Percentiles rank a stretch among this genome's conserved stretches.
Conservation (phyloP, 768 basidiomycete species). For the Phylloporus sp. region DNA sequence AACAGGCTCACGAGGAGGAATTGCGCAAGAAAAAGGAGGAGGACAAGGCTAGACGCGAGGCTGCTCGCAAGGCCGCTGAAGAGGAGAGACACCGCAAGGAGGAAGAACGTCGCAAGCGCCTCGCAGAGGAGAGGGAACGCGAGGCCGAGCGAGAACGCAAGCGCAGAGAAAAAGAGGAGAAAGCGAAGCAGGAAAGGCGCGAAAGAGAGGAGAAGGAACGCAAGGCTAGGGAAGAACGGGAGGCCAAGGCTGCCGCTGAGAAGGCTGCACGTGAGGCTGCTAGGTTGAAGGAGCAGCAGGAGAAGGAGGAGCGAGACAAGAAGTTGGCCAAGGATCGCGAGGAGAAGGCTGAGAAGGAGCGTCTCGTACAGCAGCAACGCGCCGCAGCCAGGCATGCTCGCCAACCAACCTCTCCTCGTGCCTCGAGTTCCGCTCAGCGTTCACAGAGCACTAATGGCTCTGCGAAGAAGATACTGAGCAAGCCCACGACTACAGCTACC, state of each 20-base stretch:
- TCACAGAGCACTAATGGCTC: slow-evolving; percentile 43
- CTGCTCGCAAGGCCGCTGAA: slow-evolving; percentile 66
- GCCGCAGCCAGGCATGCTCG: slow-evolving; percentile 44
- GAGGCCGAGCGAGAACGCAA: slow-evolving; percentile 72
- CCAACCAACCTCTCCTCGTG: slow-evolving; percentile 47
- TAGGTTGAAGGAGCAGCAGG: slow-evolving; percentile 44
- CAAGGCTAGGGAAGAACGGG: slow-evolving; percentile 58
- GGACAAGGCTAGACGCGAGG: slow-evolving; percentile 75
- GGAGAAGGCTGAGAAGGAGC: slow-evolving; percentile 49
- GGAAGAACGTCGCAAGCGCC: slow-evolving; percentile 73
- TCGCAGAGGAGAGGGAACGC: slow-evolving; percentile 75
- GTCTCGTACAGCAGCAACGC: slow-evolving; percentile 46
- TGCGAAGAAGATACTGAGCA: slow-evolving; percentile 61
- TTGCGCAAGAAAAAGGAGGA: slow-evolving; percentile 79
- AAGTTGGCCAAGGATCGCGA: slow-evolving; percentile 60
- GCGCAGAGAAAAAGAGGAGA: slow-evolving; percentile 71
- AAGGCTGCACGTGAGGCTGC: slow-evolving; percentile 38
- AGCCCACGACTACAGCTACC: slow-evolving; percentile 33
- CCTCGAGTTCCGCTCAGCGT: slow-evolving; percentile 45
- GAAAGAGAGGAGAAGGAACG: slow-evolving; percentile 62
- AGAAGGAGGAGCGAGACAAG: slow-evolving; percentile 64
- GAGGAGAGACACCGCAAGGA: slow-evolving; percentile 82
- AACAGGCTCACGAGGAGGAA: slow-evolving; percentile 75
- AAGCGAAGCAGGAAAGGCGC: slow-evolving; percentile 42
- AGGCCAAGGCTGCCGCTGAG: slow-evolving; percentile 49